Base-by-base conservation (phyloP, 2,329 filamentous ascomycete genomes). In the Aspergillus pseudoviridinutans region DNA sequence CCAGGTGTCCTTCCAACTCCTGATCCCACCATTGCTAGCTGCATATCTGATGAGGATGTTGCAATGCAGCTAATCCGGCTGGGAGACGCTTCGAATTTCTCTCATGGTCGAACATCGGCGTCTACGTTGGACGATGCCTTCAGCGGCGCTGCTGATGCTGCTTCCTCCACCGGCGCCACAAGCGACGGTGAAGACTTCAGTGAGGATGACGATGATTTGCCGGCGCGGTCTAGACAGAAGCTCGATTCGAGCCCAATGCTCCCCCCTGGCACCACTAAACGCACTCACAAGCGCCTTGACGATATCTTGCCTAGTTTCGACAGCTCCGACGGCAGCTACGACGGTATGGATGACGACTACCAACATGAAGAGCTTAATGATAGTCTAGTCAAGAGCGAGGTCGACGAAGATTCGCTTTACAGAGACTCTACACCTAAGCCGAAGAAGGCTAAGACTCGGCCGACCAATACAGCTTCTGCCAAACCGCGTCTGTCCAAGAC, bases 21-120 rank as follows among this genome's bases (percentile, higher is more conserved):
- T 27, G 94, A 97, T 68, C 93, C 93, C n/a, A 99, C 94, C 12
- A 90, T 97, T 66, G 91, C 91, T 55, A 97, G 93, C 76, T 95
- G 91, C 74, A 93, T 99, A 74, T 97, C 93, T 14, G 94, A 99
- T 72, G 94, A 99, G 75, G 94, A 99, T 76, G 94, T 97, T 61
- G 94, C 94, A 57, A 88, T 97, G 71, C 94, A 97, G 77, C 82
- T 99, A 68, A 97, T 99, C 87, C 89, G 93, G 66, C 84, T 99
- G 55, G 92, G 94, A 49, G 92, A 97, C 72, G 91, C 92, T 66
- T 94, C 92, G 56, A 96, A 96, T 72, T 89, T 95, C 69, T 96
- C 92, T 1, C 91, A 96, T 68, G 92, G 92, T 55, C 89, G 93
- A 64, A 96, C 91, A 3, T 97, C 93, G 8, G 91, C 92, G 6